A percentile compares a stretch with the other conserved stretches of the same genome.
phyloP scores from a whole-genome alignment of 73 alveolate species.

The Uronychia binucleata region DNA sequence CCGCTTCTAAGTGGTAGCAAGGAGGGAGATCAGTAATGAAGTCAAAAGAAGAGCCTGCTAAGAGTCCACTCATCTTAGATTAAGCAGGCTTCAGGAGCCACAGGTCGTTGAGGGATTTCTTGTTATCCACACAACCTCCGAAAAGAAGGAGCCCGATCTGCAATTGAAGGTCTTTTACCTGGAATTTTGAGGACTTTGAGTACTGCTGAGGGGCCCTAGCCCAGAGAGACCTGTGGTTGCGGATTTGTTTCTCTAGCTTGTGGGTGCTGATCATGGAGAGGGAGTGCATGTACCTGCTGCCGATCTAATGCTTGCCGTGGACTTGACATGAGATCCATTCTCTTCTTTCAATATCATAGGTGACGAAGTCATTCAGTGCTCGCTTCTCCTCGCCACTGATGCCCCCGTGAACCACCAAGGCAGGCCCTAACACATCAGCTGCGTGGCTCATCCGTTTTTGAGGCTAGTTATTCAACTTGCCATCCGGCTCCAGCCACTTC shows the following conservation, averaged over 20 bases:
- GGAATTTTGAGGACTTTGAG: not conserved
- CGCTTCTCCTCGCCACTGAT: conserved; percentile 47
- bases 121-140: conserved; percentile 14
- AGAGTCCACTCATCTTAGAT: conserved; percentile 3
- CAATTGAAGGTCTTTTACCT: not conserved
- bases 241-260: not conserved
- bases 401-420: conserved; percentile 51
- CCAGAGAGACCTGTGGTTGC: conserved; percentile 18
- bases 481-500: not conserved
- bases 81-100: conserved; percentile 10
- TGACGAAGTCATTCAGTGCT: conserved; percentile 20
- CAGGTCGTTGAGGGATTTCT: conserved; percentile 8
- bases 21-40: conserved; percentile 4
- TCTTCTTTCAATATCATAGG: conserved; percentile 26
- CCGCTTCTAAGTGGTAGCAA: not conserved
- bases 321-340: conserved; percentile 17
- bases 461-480: conserved; percentile 19
- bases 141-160: conserved; percentile 13
- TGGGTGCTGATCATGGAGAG: conserved; percentile 12
- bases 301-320: not conserved
- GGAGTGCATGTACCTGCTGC: conserved; percentile 26
- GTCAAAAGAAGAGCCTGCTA: conserved; percentile 1
- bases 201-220: conserved; percentile 2
- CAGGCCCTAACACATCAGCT: conserved; percentile 46
- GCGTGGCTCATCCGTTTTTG: conserved; percentile 61